These are phyloP conservation scores for Pseudoturritis turrita DNA, from an alignment of 345 rosid genomes.

Conservation along the genomic window DNA sequence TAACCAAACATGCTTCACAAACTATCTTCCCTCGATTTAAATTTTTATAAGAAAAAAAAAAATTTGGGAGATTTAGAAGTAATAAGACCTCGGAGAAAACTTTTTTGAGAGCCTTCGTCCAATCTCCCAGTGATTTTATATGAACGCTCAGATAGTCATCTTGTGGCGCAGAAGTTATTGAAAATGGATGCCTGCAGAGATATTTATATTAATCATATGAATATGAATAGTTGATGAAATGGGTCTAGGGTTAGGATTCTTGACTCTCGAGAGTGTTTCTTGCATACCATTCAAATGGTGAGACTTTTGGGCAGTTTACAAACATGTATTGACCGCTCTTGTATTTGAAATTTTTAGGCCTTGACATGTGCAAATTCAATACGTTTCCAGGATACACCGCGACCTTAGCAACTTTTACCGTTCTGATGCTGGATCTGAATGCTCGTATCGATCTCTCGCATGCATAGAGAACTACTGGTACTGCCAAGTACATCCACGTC, in stretches of 20 bases:
- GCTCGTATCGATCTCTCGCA: slow-evolving; percentile 53
- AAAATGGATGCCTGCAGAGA: slow-evolving; percentile 85
- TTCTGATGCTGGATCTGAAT: slow-evolving; percentile 59
- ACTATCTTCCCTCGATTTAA: neutral
- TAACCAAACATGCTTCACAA: neutral
- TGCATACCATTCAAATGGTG: slow-evolving; percentile 67
- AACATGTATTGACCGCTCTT: slow-evolving; percentile 95
- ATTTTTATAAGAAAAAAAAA: neutral
- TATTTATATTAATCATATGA: slow-evolving; percentile 20
- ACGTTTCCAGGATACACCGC: slow-evolving; percentile 73
- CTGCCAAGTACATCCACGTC: slow-evolving; percentile 75
- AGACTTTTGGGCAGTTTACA: slow-evolving; percentile 67
- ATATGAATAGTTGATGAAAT: neutral
- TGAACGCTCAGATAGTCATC: slow-evolving; percentile 83
- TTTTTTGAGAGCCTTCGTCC: slow-evolving; percentile 67
- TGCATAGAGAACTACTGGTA: slow-evolving; percentile 50
- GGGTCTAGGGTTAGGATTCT: slow-evolving; percentile 7
- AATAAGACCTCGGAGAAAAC: slow-evolving; percentile 57
- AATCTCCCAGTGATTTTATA: slow-evolving; percentile 71
- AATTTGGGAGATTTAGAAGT: neutral
- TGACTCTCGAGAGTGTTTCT: neutral
- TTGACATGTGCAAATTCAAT: slow-evolving; percentile 61
- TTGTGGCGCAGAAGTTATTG: slow-evolving; percentile 84
- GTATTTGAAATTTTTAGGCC: slow-evolving; percentile 73
- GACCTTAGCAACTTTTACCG: slow-evolving; percentile 48